phyloP scores from a whole-genome alignment of 192 early-diverging fungal genomes.

The Thoreauomyces humboldtii region DNA sequence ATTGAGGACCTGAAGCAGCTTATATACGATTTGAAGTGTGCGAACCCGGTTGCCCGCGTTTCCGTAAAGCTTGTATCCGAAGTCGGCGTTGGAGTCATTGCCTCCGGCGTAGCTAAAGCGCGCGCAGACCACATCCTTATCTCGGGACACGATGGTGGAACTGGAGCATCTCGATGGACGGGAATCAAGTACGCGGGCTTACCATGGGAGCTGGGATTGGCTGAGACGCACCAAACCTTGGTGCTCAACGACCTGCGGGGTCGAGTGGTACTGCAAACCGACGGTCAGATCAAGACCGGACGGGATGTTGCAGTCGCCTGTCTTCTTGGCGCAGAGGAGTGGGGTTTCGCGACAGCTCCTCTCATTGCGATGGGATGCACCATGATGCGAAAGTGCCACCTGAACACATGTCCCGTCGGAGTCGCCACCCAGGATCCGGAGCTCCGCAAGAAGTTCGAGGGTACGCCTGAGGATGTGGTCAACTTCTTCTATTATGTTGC shows the following conservation, averaged over 20 bases:
- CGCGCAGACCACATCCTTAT: conserved; percentile 93
- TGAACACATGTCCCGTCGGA: conserved; percentile 95
- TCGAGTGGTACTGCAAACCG: conserved; percentile 93
- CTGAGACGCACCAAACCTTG: conserved; percentile 98
- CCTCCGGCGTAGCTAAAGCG: conserved; percentile 95
- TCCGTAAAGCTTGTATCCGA: conserved; percentile 97
- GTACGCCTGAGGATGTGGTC: conserved; percentile 93
- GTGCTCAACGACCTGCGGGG: conserved; percentile 96
- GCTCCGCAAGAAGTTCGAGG: conserved; percentile 91
- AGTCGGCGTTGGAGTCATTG: conserved; percentile 96
- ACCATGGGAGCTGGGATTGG: conserved; percentile 97
- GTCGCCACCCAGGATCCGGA: conserved; percentile 95
- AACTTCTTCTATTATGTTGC: conserved; percentile 99
- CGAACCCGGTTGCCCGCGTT: conserved; percentile 87
- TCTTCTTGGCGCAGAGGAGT: conserved; percentile 97
- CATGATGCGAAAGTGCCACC: conserved; percentile 81
- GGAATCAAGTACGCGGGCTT: conserved; percentile 98
- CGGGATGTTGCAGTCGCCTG: conserved; percentile 96
- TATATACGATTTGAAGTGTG: conserved; percentile 96
- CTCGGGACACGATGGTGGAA: conserved; percentile 97
- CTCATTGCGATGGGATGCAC: conserved; percentile 95
- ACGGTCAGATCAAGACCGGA: conserved; percentile 97
- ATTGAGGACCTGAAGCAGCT: conserved; percentile 99
- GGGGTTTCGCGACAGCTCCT: conserved; percentile 98
- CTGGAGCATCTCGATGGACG: conserved; percentile 92